Conservation (phyloP, 192 early-diverging fungal species). For the Funneliformis mosseae region DNA sequence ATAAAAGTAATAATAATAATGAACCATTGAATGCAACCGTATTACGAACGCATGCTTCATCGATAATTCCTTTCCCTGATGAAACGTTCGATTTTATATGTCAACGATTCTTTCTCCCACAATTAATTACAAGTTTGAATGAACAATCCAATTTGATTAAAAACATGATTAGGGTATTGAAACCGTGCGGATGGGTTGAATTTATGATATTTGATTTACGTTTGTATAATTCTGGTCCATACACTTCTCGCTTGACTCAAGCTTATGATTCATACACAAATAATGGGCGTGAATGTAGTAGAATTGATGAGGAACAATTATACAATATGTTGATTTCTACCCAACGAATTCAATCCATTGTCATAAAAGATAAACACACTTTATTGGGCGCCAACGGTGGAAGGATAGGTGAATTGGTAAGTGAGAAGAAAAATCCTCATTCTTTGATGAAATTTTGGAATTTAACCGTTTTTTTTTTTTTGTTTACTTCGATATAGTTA, state of each 20-base stretch:
- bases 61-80: constrained; percentile 40
- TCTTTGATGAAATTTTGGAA: neutral
- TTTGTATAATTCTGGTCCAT: neutral
- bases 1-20: neutral
- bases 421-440: neutral
- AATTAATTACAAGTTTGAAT: constrained; percentile 3
- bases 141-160: neutral
- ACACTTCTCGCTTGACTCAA: neutral
- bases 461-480: neutral
- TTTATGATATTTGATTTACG: neutral
- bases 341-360: neutral
- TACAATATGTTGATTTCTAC: neutral
- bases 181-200: neutral
- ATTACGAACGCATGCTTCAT: neutral
- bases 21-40: neutral
- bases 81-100: constrained; percentile 46
- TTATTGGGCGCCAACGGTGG: neutral
- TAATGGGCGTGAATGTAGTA: neutral
- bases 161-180: neutral
- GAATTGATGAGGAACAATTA: neutral
- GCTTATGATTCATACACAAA: neutral
- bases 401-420: neutral
- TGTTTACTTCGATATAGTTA: neutral
- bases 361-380: neutral
- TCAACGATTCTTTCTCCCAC: constrained; percentile 38